Base-by-base conservation (phyloP, 768 basidiomycete species). In the Leccinum barrowsii region DNA sequence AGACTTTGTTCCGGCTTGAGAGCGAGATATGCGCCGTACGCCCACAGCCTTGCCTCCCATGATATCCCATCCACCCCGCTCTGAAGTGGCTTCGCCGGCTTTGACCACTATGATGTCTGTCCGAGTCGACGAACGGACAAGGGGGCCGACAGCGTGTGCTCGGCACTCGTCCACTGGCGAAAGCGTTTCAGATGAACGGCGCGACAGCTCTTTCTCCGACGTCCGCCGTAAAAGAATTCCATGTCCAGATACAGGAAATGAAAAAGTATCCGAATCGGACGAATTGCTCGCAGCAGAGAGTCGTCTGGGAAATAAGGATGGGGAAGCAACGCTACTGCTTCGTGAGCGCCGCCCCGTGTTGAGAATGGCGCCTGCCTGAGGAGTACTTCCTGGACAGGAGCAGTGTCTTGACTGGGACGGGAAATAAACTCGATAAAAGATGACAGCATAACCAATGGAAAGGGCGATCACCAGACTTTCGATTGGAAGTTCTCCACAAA, bases 191-290 rank as follows among this genome's bases (percentile, higher is more conserved):
- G 77, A 74, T 11, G 77, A 76, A 52, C 84, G 81, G 24, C 84
- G 78, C 4, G 75, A 69, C 6, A 70, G 64, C 37, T 86, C 85
- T 70, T 87, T 89, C 67, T 91, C 90, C 3, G 87, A 88, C 21
- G 80, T 78, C 52, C 90, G 79, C 49, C 90, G 81, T 24, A 89
- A 85, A 68, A 92, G 84, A 40, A 87, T 80, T 19, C 89, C 92
- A 66, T 91, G 91, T 2, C 80, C 90, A 6, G 89, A 92, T 22
- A 94, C 81, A 11, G 92, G 92, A 68, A 92, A 94, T 8, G 82
- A 76, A 5, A 81, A 73, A 0, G 77, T 68, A 54, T 86, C 84
- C 21, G 58, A 26, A 21, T 72, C 66, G 24, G 70, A 63, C 73
- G 79, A 52, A 73, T 70, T 19, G 19, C 69, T 67, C 32, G 74